A percentile compares a stretch with the other conserved stretches of the same genome.
phyloP scores from a whole-genome alignment of 2,329 filamentous ascomycete species.

The Knufia petricola region DNA sequence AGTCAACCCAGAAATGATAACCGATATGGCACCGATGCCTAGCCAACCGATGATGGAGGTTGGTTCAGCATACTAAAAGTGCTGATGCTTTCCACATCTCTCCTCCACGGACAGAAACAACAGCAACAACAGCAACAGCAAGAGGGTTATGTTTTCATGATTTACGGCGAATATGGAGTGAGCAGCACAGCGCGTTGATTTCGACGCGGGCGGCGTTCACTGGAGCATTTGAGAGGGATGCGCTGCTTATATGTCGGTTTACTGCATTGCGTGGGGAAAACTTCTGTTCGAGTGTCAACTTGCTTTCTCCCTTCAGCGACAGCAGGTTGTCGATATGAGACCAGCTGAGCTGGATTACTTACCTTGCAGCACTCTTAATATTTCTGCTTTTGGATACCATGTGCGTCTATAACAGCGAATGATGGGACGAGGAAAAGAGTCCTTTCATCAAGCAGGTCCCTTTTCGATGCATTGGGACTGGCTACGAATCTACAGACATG shows the following conservation, averaged over 20 bases:
- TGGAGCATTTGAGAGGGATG: neutral
- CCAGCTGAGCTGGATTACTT: neutral
- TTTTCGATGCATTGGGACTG: conserved; percentile 7
- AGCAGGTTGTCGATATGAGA: neutral
- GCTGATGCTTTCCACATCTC: neutral
- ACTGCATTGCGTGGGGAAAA: conserved; percentile 3
- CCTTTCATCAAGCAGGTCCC: conserved; percentile 1
- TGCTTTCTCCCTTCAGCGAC: neutral
- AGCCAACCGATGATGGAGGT: conserved; percentile 7
- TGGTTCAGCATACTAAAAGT: conserved; percentile 6
- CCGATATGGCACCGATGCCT: conserved; percentile 2
- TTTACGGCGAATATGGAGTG: conserved; percentile 1
- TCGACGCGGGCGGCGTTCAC: neutral
- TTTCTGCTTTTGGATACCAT: conserved; percentile 9
- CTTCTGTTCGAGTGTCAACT: neutral
- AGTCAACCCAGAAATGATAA: conserved; percentile 8
- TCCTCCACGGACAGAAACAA: neutral
- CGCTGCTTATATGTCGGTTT: neutral
- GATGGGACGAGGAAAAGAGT: neutral
- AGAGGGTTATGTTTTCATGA: conserved; percentile 1
- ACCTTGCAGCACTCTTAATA: conserved; percentile 1
- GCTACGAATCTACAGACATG: conserved; percentile 7
- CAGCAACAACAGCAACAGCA: neutral
- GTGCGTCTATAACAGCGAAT: conserved; percentile 6
- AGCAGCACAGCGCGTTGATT: neutral